Percentiles rank a stretch among this genome's conserved stretches.
phyloP scores from a whole-genome alignment of 1,284 basidiomycete species.

The Apiotrichum montevideense region DNA sequence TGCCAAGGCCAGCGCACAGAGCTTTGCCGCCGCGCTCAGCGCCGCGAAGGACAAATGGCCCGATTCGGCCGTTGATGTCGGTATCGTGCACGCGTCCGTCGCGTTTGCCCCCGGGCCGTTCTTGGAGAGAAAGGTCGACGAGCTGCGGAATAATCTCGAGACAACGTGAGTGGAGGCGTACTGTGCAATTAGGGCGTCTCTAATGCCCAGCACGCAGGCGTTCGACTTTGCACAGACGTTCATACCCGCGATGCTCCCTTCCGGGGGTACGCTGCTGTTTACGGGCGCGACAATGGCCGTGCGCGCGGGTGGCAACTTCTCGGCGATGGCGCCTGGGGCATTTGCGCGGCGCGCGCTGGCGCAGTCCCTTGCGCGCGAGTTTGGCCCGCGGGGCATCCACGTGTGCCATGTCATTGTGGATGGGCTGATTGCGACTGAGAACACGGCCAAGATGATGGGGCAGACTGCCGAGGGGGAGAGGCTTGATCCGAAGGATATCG shows the following conservation, averaged over 20 bases:
- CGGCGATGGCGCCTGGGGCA: conserved; percentile 31
- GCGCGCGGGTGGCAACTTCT: conserved; percentile 30
- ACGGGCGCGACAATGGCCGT: conserved; percentile 42
- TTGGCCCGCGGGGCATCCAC: conserved; percentile 47
- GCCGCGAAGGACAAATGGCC: conserved; percentile 33
- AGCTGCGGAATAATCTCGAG: conserved; percentile 27
- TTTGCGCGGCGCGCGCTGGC: conserved; percentile 36
- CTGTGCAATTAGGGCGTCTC: background rate
- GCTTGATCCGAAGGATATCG: conserved; percentile 12
- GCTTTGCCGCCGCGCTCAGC: conserved; percentile 28
- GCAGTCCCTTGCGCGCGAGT: conserved; percentile 46
- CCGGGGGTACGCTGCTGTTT: conserved; percentile 39
- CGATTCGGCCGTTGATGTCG: conserved; percentile 32
- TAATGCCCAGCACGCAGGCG: conserved; percentile 14
- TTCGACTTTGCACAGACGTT: conserved; percentile 36
- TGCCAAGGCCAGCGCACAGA: conserved; percentile 14
- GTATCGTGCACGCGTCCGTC: conserved; percentile 36
- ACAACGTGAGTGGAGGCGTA: conserved; percentile 24
- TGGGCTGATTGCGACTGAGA: conserved; percentile 40
- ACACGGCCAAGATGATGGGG: conserved; percentile 22
- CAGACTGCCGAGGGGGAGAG: conserved; percentile 18
- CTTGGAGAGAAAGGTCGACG: conserved; percentile 28
- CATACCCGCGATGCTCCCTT: conserved; percentile 30
- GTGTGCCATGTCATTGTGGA: conserved; percentile 48
- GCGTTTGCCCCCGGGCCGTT: conserved; percentile 29